These are phyloP conservation scores for Thamnidium elegans DNA, from an alignment of 192 early-diverging fungal genomes.

Conservation along the genomic window DNA sequence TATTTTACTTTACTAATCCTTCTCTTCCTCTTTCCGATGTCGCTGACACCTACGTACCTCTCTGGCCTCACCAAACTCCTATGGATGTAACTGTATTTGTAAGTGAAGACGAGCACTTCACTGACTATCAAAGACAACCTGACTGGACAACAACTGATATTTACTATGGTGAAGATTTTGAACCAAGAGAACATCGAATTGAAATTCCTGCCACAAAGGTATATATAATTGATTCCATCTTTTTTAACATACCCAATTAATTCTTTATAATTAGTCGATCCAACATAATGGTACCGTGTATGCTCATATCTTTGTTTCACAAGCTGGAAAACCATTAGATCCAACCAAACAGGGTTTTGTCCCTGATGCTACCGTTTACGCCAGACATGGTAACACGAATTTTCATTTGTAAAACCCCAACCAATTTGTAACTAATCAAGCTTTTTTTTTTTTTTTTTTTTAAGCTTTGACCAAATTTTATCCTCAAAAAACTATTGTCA, in stretches of 20 bases:
- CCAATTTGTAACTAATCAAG: neutral
- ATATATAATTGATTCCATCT: neutral
- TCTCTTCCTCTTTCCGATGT: conserved; percentile 8
- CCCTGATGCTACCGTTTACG: conserved; percentile 44
- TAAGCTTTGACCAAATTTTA: conserved; percentile 52
- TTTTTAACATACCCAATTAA: neutral
- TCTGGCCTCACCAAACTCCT: conserved; percentile 20
- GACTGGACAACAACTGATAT: conserved; percentile 43
- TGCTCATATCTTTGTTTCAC: conserved; percentile 59
- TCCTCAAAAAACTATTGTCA: conserved; percentile 43
- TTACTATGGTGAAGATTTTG: conserved; percentile 39
- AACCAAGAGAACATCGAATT: conserved; percentile 40
- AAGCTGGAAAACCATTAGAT: conserved; percentile 38
- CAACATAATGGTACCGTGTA: conserved; percentile 57
- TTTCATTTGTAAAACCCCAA: neutral
- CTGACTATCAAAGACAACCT: conserved; percentile 36
- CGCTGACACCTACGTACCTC: conserved; percentile 21
- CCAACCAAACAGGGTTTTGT: conserved; percentile 38
- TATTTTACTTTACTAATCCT: conserved; percentile 28
- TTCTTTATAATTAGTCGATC: conserved; percentile 36
- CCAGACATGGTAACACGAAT: conserved; percentile 45
- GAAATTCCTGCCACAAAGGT: conserved; percentile 46
- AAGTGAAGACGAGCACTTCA: conserved; percentile 45
- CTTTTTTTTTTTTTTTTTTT: conserved; percentile 4
- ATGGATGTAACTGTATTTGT: conserved; percentile 51